These are phyloP conservation scores for Boeremia exigua DNA, from an alignment of 2,329 filamentous ascomycete genomes.

Conservation along the genomic window DNA sequence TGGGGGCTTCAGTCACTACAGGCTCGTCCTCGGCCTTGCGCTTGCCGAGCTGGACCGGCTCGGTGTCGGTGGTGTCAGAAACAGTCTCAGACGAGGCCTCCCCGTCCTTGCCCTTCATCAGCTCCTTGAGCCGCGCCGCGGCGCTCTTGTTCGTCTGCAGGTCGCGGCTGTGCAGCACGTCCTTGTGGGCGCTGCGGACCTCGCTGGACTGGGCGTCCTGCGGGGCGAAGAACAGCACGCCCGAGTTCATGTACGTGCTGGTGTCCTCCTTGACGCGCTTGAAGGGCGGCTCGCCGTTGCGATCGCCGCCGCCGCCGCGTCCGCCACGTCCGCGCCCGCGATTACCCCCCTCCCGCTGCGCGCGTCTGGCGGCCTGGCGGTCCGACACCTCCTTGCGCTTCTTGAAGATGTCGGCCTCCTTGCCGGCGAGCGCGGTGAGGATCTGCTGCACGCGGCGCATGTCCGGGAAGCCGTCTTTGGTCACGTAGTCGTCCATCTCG, in stretches of 20 bases:
- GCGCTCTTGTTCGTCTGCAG: slow-evolving; percentile 87
- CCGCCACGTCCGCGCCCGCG: slow-evolving; percentile 28
- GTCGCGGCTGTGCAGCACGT: slow-evolving; percentile 83
- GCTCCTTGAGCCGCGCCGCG: slow-evolving; percentile 78
- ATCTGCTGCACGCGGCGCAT: slow-evolving; percentile 87
- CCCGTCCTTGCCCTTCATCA: slow-evolving; percentile 64
- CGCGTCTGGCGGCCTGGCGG: slow-evolving; percentile 74
- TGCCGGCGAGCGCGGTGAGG: slow-evolving; percentile 83
- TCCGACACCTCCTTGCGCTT: slow-evolving; percentile 87
- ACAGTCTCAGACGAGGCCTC: slow-evolving; percentile 30
- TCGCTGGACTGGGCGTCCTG: slow-evolving; percentile 46
- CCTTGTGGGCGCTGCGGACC: slow-evolving; percentile 72
- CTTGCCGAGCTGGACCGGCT: slow-evolving; percentile 67
- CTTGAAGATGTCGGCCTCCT: slow-evolving; percentile 92
- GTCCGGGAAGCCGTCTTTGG: slow-evolving; percentile 91
- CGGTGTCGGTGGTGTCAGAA: slow-evolving; percentile 47
- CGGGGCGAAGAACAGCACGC: slow-evolving; percentile 46
- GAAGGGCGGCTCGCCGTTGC: slow-evolving; percentile 29
- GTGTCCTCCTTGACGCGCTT: slow-evolving; percentile 47
- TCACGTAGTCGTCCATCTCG: slow-evolving; percentile 92
- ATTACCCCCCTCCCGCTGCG: slow-evolving; percentile 57
- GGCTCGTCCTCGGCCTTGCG: slow-evolving; percentile 75
- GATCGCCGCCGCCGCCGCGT: slow-evolving; percentile 38
- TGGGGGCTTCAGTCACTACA: slow-evolving; percentile 53
- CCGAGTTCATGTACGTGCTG: slow-evolving; percentile 42